A percentile compares a stretch with the other conserved stretches of the same genome.
These are phyloP conservation scores for Neurospora sp. DNA, from an alignment of 495 filamentous ascomycete genomes.

Conservation along the genomic window DNA sequence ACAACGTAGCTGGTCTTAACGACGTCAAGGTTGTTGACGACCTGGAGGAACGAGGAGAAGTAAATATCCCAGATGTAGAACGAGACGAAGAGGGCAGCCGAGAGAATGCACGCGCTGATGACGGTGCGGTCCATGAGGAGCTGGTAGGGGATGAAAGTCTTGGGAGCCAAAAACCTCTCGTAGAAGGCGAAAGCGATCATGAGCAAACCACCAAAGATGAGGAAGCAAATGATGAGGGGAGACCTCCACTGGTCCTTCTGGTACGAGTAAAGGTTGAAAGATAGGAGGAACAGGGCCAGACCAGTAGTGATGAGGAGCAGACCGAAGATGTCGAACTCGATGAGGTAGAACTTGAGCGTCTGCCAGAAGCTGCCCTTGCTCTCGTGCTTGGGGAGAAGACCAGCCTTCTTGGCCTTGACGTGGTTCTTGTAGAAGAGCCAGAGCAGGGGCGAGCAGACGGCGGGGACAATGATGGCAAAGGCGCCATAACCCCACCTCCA, in stretches of 20 bases:
- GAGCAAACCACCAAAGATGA: slow-evolving; percentile 47
- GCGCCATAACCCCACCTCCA: slow-evolving; percentile 58
- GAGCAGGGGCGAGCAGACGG: slow-evolving; percentile 44
- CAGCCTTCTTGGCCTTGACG: slow-evolving; percentile 45
- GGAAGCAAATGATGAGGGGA: slow-evolving; percentile 44
- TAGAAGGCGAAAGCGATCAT: slow-evolving; percentile 49
- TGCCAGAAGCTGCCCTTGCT: slow-evolving; percentile 39
- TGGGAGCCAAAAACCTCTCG: slow-evolving; percentile 46
- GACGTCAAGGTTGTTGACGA: slow-evolving; percentile 53
- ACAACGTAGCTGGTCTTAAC: slow-evolving; percentile 51
- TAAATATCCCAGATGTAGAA: slow-evolving; percentile 61
- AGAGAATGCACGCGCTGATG: slow-evolving; percentile 49
- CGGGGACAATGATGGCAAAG: slow-evolving; percentile 49
- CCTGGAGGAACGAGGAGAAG: slow-evolving; percentile 59
- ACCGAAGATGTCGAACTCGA: slow-evolving; percentile 53
- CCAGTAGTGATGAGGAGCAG: slow-evolving; percentile 47
- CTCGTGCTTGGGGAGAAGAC: slow-evolving; percentile 34
- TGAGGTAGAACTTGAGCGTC: slow-evolving; percentile 42
- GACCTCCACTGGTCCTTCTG: slow-evolving; percentile 37
- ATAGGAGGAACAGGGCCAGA: slow-evolving; percentile 52
- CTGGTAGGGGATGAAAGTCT: slow-evolving; percentile 49
- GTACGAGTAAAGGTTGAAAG: slow-evolving; percentile 44
- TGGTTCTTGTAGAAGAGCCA: slow-evolving; percentile 48
- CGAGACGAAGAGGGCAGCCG: slow-evolving; percentile 46
- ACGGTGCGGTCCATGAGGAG: slow-evolving; percentile 56